Evolutionary conservation across 2,329 filamentous ascomycete species (phyloP).

Genomic region (Ceratocystis papillata): DNA sequence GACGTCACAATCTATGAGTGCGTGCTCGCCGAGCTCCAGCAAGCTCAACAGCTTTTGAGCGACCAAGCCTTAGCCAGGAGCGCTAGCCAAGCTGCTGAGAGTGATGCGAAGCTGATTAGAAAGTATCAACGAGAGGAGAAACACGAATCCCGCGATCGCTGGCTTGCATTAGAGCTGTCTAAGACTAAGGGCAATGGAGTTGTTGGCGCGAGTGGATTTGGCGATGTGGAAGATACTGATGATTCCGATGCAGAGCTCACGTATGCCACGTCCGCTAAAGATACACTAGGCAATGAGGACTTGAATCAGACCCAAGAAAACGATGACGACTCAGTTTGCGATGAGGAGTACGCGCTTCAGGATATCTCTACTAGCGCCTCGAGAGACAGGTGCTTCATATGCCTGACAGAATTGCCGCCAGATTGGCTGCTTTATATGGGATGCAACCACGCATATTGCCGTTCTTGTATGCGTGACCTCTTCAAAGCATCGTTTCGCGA

Average conservation of each 20-base stretch:
- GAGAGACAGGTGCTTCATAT: slow-evolving; percentile 7
- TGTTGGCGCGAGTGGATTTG: background rate
- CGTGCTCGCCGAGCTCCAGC: background rate
- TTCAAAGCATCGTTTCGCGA: slow-evolving; percentile 38
- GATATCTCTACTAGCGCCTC: background rate
- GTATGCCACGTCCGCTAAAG: background rate
- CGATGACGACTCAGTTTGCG: background rate
- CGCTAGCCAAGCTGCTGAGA: background rate
- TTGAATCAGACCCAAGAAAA: background rate
- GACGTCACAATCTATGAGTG: background rate
- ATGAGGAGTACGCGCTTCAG: background rate
- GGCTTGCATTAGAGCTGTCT: background rate
- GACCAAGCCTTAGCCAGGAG: background rate
- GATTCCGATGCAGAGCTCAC: background rate
- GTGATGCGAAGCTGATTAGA: background rate
- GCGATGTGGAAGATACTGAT: background rate
- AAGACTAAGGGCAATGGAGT: background rate
- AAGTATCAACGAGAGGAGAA: background rate
- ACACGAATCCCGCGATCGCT: background rate
- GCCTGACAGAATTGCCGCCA: background rate
- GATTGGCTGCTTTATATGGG: slow-evolving; percentile 25
- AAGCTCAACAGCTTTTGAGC: background rate
- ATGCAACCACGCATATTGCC: slow-evolving; percentile 43
- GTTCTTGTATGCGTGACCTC: slow-evolving; percentile 36
- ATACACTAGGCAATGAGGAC: background rate